Percentiles rank a stretch among this genome's conserved stretches.
phyloP scores from a whole-genome alignment of 176 grass and related monocot species.

The Carex myosuroides region DNA sequence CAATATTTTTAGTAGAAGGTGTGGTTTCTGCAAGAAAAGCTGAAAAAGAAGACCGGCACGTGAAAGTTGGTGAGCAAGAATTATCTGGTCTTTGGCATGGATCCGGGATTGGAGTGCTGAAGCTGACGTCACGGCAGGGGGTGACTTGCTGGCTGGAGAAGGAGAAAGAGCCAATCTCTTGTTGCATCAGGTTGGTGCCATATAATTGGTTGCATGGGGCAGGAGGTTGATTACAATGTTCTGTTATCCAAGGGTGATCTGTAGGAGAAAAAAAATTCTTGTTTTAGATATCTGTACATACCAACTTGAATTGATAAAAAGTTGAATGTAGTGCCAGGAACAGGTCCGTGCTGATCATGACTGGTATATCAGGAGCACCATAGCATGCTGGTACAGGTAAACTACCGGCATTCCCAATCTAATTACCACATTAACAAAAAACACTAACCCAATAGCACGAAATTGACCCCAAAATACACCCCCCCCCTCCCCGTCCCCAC shows the following conservation, averaged over 20 bases:
- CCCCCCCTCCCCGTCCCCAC: no score
- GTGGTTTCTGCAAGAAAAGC: conserved; percentile 13
- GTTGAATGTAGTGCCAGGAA: background rate
- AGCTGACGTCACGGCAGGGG: conserved; percentile 66
- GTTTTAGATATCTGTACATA: background rate
- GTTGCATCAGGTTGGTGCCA: conserved; percentile 14
- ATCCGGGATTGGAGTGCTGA: conserved; percentile 32
- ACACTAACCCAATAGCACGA: background rate
- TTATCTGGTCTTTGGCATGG: conserved; percentile 34
- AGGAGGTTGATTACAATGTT: conserved; percentile 39
- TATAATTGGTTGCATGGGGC: conserved; percentile 30
- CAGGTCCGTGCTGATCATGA: background rate
- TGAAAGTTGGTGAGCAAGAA: conserved; percentile 35
- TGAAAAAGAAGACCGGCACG: conserved; percentile 60
- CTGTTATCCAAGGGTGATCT: conserved; percentile 85
- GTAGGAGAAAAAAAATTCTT: background rate
- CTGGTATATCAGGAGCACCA: background rate
- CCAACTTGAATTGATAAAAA: no score
- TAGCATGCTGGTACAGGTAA: background rate
- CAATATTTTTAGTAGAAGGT: conserved; percentile 17
- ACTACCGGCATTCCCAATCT: background rate
- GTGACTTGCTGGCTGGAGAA: conserved; percentile 41
- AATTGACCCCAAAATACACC: background rate
- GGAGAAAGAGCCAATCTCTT: conserved; percentile 41
- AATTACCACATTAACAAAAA: background rate